Evolutionary conservation across 805 yeast genomes (phyloP).

Genomic region (Myxozyma sirexii): DNA sequence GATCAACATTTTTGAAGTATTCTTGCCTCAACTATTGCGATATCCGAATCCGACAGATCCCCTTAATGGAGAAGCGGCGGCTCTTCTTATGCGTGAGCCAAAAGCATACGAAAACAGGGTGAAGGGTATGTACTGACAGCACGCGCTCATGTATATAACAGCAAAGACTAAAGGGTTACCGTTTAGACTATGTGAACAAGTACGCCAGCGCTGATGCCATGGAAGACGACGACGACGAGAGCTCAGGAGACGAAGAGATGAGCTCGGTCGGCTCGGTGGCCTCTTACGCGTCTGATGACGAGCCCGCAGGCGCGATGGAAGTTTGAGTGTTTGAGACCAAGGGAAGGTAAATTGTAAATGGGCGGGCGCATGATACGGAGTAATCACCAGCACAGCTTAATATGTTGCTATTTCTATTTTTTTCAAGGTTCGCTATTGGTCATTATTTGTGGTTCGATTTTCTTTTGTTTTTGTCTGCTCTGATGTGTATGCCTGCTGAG

Average conservation of each 20-base stretch:
- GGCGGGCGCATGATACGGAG: slow-evolving; percentile 5
- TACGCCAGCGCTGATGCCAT: slow-evolving; percentile 61
- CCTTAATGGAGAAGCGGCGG: slow-evolving; percentile 85
- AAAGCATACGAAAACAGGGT: slow-evolving; percentile 69
- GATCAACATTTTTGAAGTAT: slow-evolving; percentile 86
- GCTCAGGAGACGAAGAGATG: slow-evolving; percentile 45
- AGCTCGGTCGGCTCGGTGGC: slow-evolving; percentile 44
- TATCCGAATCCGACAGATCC: slow-evolving; percentile 97
- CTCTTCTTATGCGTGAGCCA: slow-evolving; percentile 70
- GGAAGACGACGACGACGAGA: slow-evolving; percentile 50
- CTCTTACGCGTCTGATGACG: slow-evolving; percentile 46
- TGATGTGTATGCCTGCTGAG: background rate
- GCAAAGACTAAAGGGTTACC: too few species aligned
- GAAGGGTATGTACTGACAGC: slow-evolving; percentile 43
- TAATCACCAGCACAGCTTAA: slow-evolving; percentile 3
- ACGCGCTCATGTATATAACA: too few species aligned
- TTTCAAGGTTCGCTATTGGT: background rate
- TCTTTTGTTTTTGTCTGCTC: background rate
- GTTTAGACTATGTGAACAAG: slow-evolving; percentile 66
- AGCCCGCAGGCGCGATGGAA: slow-evolving; percentile 47
- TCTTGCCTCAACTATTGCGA: slow-evolving; percentile 84
- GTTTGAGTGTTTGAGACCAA: slow-evolving; percentile 33
- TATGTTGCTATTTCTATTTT: background rate
- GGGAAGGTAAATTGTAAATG: background rate
- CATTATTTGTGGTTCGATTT: background rate